Evolutionary conservation across 1,139 yeast genomes (phyloP).

Genomic region (Saccharomyces hybrid): DNA sequence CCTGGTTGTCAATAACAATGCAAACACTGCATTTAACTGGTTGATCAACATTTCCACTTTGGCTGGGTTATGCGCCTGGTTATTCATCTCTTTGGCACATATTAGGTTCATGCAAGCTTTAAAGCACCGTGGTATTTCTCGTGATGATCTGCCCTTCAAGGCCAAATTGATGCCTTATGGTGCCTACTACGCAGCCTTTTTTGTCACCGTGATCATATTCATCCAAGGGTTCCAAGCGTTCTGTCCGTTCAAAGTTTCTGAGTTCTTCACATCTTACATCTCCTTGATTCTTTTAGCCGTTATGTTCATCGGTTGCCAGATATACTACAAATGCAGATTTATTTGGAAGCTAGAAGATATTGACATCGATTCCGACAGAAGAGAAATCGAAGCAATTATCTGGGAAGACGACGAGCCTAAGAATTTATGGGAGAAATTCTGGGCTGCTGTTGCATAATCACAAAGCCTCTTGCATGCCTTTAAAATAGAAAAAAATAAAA

Average conservation of each 20-base stretch:
- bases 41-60: constrained; percentile 73
- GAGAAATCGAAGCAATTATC: constrained; percentile 48
- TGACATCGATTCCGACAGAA: constrained; percentile 56
- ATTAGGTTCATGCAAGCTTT: constrained; percentile 57
- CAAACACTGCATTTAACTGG: constrained; percentile 74
- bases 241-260: constrained; percentile 40
- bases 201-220: constrained; percentile 45
- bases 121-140: constrained; percentile 48
- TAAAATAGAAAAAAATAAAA: neutral
- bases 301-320: constrained; percentile 45
- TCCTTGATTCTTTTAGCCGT: constrained; percentile 47
- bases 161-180: constrained; percentile 56
- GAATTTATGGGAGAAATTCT: constrained; percentile 48
- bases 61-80: constrained; percentile 69
- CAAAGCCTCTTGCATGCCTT: neutral
- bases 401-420: constrained; percentile 47
- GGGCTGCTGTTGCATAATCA: constrained; percentile 35
- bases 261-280: constrained; percentile 55
- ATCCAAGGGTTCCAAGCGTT: constrained; percentile 58
- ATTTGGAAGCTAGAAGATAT: constrained; percentile 44
- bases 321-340: constrained; percentile 37
- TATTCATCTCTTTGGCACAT: constrained; percentile 56
- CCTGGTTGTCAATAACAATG: constrained; percentile 53
- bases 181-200: constrained; percentile 50
- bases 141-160: constrained; percentile 62